phyloP scores from a whole-genome alignment of 2,329 filamentous ascomycete genomes.

The Sordariomycetes sp. region DNA sequence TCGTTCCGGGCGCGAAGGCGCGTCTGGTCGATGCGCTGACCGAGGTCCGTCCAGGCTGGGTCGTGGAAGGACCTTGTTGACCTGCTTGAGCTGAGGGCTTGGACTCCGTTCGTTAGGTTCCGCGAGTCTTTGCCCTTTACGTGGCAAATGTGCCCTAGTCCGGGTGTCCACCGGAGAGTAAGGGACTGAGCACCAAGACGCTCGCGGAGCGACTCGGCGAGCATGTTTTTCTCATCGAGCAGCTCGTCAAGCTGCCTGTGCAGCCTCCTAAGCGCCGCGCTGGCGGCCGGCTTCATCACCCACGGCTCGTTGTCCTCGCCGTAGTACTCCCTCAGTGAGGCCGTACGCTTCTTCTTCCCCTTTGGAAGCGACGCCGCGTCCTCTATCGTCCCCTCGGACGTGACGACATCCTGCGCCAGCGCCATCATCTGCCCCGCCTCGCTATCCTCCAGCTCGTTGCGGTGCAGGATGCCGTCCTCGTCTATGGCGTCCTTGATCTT shows the following conservation, averaged over 20 bases:
- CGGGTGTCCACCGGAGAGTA: slow-evolving; percentile 74
- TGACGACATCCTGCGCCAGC: slow-evolving; percentile 59
- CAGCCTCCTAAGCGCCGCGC: slow-evolving; percentile 46
- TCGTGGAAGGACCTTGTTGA: slow-evolving; percentile 76
- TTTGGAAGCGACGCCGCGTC: slow-evolving; percentile 41
- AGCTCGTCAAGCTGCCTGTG: slow-evolving; percentile 55
- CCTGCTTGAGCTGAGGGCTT: slow-evolving; percentile 65
- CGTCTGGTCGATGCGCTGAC: slow-evolving; percentile 63
- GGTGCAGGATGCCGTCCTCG: slow-evolving; percentile 75
- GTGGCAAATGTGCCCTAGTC: slow-evolving; percentile 81
- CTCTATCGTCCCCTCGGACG: slow-evolving; percentile 50
- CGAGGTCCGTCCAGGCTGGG: slow-evolving; percentile 72
- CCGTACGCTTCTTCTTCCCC: slow-evolving; percentile 27
- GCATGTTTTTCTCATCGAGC: slow-evolving; percentile 39
- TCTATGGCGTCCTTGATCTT: slow-evolving; percentile 73
- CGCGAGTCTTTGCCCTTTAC: slow-evolving; percentile 67
- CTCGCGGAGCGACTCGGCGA: slow-evolving; percentile 49
- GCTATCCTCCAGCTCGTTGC: slow-evolving; percentile 64
- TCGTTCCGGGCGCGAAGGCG: slow-evolving; percentile 70
- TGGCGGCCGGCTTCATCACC: slow-evolving; percentile 59
- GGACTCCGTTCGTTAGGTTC: slow-evolving; percentile 13
- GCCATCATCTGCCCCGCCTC: slow-evolving; percentile 58
- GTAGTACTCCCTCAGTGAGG: slow-evolving; percentile 42
- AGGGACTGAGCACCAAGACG: slow-evolving; percentile 51
- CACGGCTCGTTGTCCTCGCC: slow-evolving; percentile 45